These are phyloP conservation scores for Zygnema circumcarinatum DNA, from an alignment of 139 green algal species.

Conservation along the genomic window DNA sequence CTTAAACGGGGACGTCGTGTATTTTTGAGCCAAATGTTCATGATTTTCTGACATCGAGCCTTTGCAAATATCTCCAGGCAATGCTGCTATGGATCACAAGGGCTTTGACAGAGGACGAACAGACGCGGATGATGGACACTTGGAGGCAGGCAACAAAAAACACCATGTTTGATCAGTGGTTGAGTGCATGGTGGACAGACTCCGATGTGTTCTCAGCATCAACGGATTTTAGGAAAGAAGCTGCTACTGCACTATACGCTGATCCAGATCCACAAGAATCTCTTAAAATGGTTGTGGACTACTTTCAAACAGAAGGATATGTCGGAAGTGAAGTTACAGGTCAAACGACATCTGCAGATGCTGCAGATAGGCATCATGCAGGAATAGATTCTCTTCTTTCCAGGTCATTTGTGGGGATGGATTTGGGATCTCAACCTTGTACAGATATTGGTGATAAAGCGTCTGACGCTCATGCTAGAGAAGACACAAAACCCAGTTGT, in stretches of 20 bases:
- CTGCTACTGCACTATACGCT: background rate
- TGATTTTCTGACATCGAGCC: no score
- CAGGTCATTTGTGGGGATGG: no score
- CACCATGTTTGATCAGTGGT: slow-evolving; percentile 95
- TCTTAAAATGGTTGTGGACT: slow-evolving; percentile 43
- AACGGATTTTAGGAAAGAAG: background rate
- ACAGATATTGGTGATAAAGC: background rate
- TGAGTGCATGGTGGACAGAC: slow-evolving; percentile 67
- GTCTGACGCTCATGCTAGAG: background rate
- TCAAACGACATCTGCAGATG: background rate
- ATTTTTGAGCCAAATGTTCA: no score
- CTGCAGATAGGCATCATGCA: background rate
- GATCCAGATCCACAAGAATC: slow-evolving; percentile 6
- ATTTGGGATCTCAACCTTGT: no score
- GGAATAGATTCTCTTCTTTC: no score
- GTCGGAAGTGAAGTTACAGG: background rate
- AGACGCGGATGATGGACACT: slow-evolving; percentile 60
- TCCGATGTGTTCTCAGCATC: slow-evolving; percentile 3
- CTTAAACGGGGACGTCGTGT: no score
- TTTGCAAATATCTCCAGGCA: no score
- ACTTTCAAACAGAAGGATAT: background rate
- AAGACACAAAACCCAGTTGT: background rate
- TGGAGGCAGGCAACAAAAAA: slow-evolving; percentile 75
- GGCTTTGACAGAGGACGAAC: slow-evolving; percentile 61
- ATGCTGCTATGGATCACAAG: slow-evolving; percentile 92